Evolutionary conservation across 148 eudicot genomes (phyloP), one percentile per base, ranked within the genome.

Genomic region (Selenicereus undatus): DNA sequence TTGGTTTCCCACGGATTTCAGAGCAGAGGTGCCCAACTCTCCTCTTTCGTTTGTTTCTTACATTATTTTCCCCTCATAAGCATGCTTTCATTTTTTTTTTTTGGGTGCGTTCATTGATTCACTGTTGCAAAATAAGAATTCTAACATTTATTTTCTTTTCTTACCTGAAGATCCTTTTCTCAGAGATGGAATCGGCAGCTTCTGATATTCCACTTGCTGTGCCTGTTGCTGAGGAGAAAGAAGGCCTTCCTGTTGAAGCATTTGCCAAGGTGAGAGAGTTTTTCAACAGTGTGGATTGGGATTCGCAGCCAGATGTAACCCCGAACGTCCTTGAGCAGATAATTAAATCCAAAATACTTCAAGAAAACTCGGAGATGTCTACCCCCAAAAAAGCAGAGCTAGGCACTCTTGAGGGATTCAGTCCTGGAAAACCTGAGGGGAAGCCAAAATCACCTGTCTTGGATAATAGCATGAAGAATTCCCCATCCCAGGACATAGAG

Each of bases 231-330:
- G 91, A 86, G 72, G 94, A 86, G 83, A 86, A 86, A 80, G 91
- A 86, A 83, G 94, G 92, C 83, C 93, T 90, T 77, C 93, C 93
- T 32, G 78, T 88, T 76, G 94, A 93, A 88, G 96, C 96, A 84
- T 94, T 91, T 86, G 87, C 86, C 45, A 88, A 85, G 82, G 91
- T 89, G 75, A 88, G 89, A 71, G 94, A 94, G 82, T 87, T 88
- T 36, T 91, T 92, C 82, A 90, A 83, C 87, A 85, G 68, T 21
- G 90, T 89, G 78, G 95, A 93, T 80, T 93, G 91, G 94, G 91
- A 85, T 75, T 75, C 89, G 39, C 87, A 84, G 60, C 20, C 79
- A 16, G 97, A 89, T 75, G 81, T 83, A 73, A 88, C 88, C 43
- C 83, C 83, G 69, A 83, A 78, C 81, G 87, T 85, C 80, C 87